Evolutionary conservation across 169 alveolate genomes (phyloP), one percentile per base, ranked within the genome.

Genomic region (Cyclospora cayetanensis): DNA sequence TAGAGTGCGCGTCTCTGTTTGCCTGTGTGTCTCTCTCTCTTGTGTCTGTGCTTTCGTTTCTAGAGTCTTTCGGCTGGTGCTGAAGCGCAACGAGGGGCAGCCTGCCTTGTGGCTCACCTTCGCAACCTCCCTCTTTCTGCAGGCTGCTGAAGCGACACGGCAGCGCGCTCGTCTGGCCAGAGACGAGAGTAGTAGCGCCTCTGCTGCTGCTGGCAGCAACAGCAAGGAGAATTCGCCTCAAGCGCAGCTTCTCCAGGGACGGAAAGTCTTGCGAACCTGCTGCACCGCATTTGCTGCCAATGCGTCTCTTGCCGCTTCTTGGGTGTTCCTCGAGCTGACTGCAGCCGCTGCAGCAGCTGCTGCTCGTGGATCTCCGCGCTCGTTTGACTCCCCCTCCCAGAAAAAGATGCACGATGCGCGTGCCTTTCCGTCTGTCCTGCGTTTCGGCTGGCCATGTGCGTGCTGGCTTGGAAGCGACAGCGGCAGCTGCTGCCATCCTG

Each of bases 251-350:
- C 90, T 53, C 77, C 90, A 80, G 55, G 90, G 76, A 80, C 68
- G 76, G 60, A 50, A 80, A 52, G 77, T 80, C 35, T 39, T 53
- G 77, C 90, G 31, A 68, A 77, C 87, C 18, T 77, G 87, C 87
- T 77, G 70, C 87, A 77, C 66, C 66, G 86, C 86, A 22, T 76
- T 76, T 43, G 86, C 70, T 20, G 18, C 70, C 11, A 41, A 43
- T n/a, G 70, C 68, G 42, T 68, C 70, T 15, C 31, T 77, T 1
- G 87, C 70, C 2, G 87, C 87, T 27, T 77, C 87, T 43, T 77
- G 87, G 87, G 70, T 46, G 35, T 46, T 77, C 31, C 87, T 43
- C 12, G 87, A 77, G 87, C 87, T 77, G 41, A 80, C 90, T 4
- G 27, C 90, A n/a, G 90, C 77, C 35, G 77, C 90, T 53, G 53